A percentile compares a stretch with the other conserved stretches of the same genome.
Conservation (phyloP, 1,284 basidiomycete genomes). For the Leccinum huronense region DNA sequence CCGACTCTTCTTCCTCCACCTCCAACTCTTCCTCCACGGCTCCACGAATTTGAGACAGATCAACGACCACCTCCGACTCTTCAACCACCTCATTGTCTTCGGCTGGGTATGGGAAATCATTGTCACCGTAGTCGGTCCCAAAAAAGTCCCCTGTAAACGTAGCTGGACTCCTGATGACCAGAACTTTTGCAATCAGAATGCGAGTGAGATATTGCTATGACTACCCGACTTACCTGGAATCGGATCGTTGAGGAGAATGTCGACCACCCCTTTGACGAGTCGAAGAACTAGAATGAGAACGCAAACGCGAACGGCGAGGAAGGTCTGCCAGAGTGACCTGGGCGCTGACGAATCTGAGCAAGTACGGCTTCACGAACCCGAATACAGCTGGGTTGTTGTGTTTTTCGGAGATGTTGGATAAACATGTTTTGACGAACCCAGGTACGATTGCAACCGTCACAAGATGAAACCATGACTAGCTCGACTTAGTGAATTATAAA, state of each 20-base stretch:
- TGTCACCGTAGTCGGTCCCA: background rate
- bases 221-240: background rate
- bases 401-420: background rate
- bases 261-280: background rate
- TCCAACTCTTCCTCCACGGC: too few species aligned
- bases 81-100: too few species aligned
- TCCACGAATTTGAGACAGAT: too few species aligned
- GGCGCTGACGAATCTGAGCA: background rate
- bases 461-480: background rate
- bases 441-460: background rate
- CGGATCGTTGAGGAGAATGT: background rate
- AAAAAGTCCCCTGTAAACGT: background rate
- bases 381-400: background rate
- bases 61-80: too few species aligned
- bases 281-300: background rate
- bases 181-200: background rate
- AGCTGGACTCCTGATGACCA: background rate
- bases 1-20: too few species aligned
- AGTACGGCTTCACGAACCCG: background rate
- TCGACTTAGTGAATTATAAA: too few species aligned
- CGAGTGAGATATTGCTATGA: background rate
- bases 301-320: background rate
- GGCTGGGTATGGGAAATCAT: background rate
- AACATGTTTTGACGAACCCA: background rate
- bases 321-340: background rate